These are phyloP conservation scores for Canariomyces notabilis DNA, from an alignment of 2,329 filamentous ascomycete genomes.

Conservation along the genomic window DNA sequence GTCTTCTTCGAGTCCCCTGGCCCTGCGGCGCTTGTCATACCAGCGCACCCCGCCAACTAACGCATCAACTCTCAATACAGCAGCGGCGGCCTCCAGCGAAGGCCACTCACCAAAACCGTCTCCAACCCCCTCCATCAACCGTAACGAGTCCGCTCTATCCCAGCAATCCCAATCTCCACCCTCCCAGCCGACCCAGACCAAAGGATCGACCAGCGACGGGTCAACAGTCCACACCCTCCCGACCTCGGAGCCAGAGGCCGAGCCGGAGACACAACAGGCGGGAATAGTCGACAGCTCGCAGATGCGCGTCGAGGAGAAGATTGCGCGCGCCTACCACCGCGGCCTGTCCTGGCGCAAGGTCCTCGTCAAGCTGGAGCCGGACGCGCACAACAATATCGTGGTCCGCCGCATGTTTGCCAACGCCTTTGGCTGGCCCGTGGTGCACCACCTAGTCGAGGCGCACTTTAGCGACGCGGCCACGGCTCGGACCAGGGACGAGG, in stretches of 20 bases:
- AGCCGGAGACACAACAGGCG: constrained; percentile 7
- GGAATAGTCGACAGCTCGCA: constrained; percentile 54
- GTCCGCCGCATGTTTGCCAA: constrained; percentile 96
- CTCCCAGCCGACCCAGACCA: not conserved
- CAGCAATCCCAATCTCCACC: constrained; percentile 3
- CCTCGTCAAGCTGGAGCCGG: constrained; percentile 87
- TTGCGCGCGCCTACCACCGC: constrained; percentile 88
- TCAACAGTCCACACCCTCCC: constrained; percentile 40
- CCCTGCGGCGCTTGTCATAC: constrained; percentile 32
- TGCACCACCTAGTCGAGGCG: constrained; percentile 90
- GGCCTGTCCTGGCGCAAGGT: constrained; percentile 95
- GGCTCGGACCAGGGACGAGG: constrained; percentile 61
- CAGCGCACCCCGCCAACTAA: constrained; percentile 22
- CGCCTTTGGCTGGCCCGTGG: constrained; percentile 93
- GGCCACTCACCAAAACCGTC: constrained; percentile 29
- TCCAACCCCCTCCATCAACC: constrained; percentile 30
- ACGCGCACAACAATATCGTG: constrained; percentile 98
- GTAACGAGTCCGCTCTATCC: constrained; percentile 32
- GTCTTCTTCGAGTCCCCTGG: constrained; percentile 31
- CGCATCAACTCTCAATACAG: constrained; percentile 5
- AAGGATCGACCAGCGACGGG: constrained; percentile 1
- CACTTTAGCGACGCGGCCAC: constrained; percentile 78
- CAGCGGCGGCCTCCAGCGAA: constrained; percentile 25
- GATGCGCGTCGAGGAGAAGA: constrained; percentile 96
- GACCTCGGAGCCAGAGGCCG: constrained; percentile 33